Conservation (phyloP, 2,329 filamentous ascomycete species). For the Meredithiella fracta region DNA sequence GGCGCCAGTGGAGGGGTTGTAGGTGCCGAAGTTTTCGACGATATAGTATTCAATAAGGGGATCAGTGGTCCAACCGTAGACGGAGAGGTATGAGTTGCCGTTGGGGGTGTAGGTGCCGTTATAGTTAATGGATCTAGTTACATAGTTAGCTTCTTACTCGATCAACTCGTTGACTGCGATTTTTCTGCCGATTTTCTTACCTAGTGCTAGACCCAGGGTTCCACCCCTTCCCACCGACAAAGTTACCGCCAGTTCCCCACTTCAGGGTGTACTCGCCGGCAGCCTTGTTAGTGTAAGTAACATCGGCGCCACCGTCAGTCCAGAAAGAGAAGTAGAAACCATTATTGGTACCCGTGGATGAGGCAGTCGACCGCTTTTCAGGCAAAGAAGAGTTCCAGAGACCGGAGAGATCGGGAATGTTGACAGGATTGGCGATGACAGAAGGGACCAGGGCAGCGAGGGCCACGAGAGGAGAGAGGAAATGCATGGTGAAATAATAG, state of each 20-base stretch:
- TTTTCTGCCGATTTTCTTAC: conserved; percentile 22
- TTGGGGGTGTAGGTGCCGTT: conserved; percentile 21
- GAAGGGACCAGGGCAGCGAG: not conserved
- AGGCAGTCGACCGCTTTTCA: conserved; percentile 21
- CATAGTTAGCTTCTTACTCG: conserved; percentile 2
- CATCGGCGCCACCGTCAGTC: conserved; percentile 28
- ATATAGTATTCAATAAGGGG: conserved; percentile 26
- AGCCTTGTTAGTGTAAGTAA: conserved; percentile 29
- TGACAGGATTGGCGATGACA: conserved; percentile 3
- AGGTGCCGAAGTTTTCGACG: conserved; percentile 24
- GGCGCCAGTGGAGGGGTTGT: conserved; percentile 23
- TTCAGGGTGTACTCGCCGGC: conserved; percentile 28
- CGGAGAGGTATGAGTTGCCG: conserved; percentile 22
- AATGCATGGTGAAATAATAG: conserved; percentile 8
- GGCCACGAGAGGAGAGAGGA: conserved; percentile 7
- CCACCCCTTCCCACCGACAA: conserved; percentile 44
- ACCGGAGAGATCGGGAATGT: conserved; percentile 3
- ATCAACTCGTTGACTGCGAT: not conserved
- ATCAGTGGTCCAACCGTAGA: conserved; percentile 25
- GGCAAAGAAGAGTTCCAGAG: not conserved
- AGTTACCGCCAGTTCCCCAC: conserved; percentile 34
- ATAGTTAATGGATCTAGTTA: conserved; percentile 18
- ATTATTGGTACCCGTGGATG: conserved; percentile 21
- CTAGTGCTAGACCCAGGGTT: conserved; percentile 29
- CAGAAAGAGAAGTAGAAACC: conserved; percentile 35